phyloP scores from a whole-genome alignment of 768 basidiomycete genomes.

The Clathrus columnatus region DNA sequence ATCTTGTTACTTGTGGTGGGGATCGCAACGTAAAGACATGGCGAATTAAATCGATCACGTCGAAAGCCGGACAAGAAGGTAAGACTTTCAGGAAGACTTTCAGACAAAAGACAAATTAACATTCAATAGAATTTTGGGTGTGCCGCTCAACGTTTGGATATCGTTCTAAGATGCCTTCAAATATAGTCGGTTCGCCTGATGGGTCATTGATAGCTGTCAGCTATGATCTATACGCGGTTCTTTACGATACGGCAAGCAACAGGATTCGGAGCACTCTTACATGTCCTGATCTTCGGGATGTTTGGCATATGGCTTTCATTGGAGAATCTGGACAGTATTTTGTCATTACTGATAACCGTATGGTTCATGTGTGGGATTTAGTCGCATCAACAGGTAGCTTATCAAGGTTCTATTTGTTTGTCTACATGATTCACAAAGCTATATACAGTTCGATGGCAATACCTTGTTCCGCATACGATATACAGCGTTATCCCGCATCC shows the following conservation, averaged over 20 bases:
- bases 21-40: constrained; percentile 78
- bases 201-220: constrained; percentile 76
- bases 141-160: constrained; percentile 63
- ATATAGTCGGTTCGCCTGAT: constrained; percentile 75
- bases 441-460: constrained; percentile 51
- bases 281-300: constrained; percentile 42
- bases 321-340: constrained; percentile 67
- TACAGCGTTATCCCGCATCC: constrained; percentile 47
- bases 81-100: constrained; percentile 18
- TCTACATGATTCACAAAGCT: background rate
- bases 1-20: constrained; percentile 65
- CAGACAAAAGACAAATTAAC: background rate
- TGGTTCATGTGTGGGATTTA: constrained; percentile 67
- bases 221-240: constrained; percentile 52
- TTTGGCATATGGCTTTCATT: constrained; percentile 49
- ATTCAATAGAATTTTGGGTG: constrained; percentile 62
- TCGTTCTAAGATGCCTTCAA: constrained; percentile 56
- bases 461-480: constrained; percentile 30
- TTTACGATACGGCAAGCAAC: constrained; percentile 67
- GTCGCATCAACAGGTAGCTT: constrained; percentile 53
- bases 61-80: constrained; percentile 47
- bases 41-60: constrained; percentile 45
- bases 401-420: constrained; percentile 20
- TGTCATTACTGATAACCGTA: constrained; percentile 38
- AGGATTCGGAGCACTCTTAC: constrained; percentile 51